Evolutionary conservation across 306 rosid species (phyloP).

Genomic region (Dicorynia guianensis): DNA sequence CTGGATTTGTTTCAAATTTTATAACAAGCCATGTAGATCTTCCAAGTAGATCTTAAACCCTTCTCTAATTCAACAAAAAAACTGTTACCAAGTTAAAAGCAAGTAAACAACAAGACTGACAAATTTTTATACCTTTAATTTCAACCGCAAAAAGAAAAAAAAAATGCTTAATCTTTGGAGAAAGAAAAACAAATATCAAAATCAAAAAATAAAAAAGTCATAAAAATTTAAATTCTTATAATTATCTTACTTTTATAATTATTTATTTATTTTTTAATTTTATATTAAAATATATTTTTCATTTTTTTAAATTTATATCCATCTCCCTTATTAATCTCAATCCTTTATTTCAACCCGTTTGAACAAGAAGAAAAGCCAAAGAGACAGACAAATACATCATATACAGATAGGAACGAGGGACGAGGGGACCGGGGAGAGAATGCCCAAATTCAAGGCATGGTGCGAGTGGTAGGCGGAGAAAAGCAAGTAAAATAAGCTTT

Average conservation of each 20-base stretch:
- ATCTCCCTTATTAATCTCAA: too few species aligned
- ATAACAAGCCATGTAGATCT: constrained; percentile 9
- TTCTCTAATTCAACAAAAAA: constrained; percentile 1
- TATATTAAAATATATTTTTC: too few species aligned
- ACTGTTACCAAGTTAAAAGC: constrained; percentile 7
- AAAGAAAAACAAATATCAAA: too few species aligned
- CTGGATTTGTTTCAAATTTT: constrained; percentile 21
- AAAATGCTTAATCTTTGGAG: too few species aligned
- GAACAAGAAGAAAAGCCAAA: background rate
- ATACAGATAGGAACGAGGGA: constrained; percentile 3
- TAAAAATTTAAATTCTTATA: too few species aligned
- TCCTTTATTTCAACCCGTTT: too few species aligned
- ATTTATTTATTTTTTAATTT: too few species aligned
- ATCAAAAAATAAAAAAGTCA: too few species aligned
- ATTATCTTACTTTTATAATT: too few species aligned
- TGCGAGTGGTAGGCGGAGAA: constrained; percentile 15
- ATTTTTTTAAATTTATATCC: too few species aligned
- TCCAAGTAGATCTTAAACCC: constrained; percentile 3
- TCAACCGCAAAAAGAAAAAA: too few species aligned
- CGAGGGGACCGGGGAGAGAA: constrained; percentile 10
- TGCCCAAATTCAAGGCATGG: background rate
- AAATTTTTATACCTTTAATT: too few species aligned
- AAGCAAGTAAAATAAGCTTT: constrained; percentile 9
- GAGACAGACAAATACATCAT: constrained; percentile 1
- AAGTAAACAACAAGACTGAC: background rate